Evolutionary conservation across 371 early-diverging fungal genomes (phyloP), one percentile per base, ranked within the genome.

Genomic region (Apophysomyces elegans): DNA sequence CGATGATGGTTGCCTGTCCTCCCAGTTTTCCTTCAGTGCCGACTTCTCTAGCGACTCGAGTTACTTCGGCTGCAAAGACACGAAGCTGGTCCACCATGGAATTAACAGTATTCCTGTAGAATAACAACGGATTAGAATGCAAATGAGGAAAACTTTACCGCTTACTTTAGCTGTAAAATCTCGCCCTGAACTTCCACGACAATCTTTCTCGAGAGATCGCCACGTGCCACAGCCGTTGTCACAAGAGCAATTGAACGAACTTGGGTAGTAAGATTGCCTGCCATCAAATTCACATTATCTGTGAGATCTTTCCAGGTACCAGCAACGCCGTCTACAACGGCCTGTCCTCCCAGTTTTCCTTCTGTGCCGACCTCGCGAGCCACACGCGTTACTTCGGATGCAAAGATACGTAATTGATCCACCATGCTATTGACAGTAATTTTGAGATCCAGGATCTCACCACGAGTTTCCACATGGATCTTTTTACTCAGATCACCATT

Each of bases 21-120:
- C 87, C 86, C 0, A 89, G 75, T 21, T 72, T 74, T 36, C 89
- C 87, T 14, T 89, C 87, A 0, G 87, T 86, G 4, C 87, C 87
- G 35, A 87, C 87, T 64, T 85, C 83, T 47, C 73, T 65, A 2
- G 88, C 82, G 1, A 88, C 86, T 32, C 88, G 74, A n/a, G 84
- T 85, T 1, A 89, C 88, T 72, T 85, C 83, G 11, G 72, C 41
- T 1, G 67, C 73, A 18, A 78, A 71, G 0, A 69, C 71, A 41
- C 69, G 63, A 14, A 73, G 58, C 58, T 41, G 56, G 41, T 62
- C 70, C 45, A 66, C 38, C 56, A 61, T 58, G 18, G 54, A 60
- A 47, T 62, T 47, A 14, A 65, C 43, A 16, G 56, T 84, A 12
- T 70, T 61, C 66, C 79, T 84, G 21, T 74, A 66, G 41, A 41